Conservation (phyloP, 768 basidiomycete species). For the Boletus pseudopeckii region DNA sequence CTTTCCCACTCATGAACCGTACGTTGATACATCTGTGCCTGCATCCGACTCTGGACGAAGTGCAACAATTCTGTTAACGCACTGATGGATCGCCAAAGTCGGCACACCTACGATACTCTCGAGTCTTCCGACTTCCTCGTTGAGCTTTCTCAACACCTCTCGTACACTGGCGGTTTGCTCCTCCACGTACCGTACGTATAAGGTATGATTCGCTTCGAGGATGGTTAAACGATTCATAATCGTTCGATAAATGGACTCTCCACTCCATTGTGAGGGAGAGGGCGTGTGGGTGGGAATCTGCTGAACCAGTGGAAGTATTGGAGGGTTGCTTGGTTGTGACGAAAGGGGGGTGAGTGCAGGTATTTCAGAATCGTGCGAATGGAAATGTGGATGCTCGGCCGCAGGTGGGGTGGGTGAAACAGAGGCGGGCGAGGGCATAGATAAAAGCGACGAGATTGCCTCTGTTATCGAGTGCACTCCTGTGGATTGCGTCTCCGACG, state of each 20-base stretch:
- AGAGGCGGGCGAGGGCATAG: slow-evolving; percentile 4
- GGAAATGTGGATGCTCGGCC: slow-evolving; percentile 1
- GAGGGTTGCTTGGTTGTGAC: slow-evolving; percentile 6
- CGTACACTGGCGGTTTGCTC: slow-evolving; percentile 79
- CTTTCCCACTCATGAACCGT: slow-evolving; percentile 65
- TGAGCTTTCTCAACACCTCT: slow-evolving; percentile 68
- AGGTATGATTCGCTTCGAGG: slow-evolving; percentile 83
- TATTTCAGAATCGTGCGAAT: slow-evolving; percentile 5
- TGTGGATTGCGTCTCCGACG: not conserved
- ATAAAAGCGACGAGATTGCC: slow-evolving; percentile 21
- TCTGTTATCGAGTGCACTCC: slow-evolving; percentile 16
- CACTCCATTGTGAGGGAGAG: slow-evolving; percentile 30
- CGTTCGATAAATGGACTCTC: slow-evolving; percentile 93
- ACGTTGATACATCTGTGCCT: slow-evolving; percentile 63
- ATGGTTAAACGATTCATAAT: slow-evolving; percentile 91
- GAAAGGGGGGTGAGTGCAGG: not conserved
- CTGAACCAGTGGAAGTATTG: not conserved
- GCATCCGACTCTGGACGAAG: slow-evolving; percentile 56
- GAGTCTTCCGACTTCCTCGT: slow-evolving; percentile 74
- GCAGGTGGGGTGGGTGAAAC: not conserved
- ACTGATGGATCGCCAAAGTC: not conserved
- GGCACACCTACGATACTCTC: slow-evolving; percentile 64
- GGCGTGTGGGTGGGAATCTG: slow-evolving; percentile 3
- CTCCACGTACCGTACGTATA: slow-evolving; percentile 83
- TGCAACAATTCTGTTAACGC: not conserved